Conservation (phyloP, 2,329 filamentous ascomycete genomes). For the Apiospora pterosperma region DNA sequence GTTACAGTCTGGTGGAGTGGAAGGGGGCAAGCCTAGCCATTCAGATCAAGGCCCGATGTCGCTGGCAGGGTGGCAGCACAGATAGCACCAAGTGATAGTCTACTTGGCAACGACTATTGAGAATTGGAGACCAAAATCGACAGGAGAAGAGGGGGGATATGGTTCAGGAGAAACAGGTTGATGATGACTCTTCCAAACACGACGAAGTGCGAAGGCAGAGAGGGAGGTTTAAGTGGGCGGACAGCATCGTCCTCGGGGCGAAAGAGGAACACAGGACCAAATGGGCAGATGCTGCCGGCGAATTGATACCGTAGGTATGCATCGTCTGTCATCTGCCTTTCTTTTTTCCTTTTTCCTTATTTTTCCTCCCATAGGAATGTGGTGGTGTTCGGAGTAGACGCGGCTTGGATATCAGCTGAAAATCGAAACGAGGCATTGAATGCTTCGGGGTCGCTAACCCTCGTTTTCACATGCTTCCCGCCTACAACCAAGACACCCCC, state of each 20-base stretch:
- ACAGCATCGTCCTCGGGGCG: background rate
- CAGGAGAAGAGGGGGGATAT: background rate
- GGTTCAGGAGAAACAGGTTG: background rate
- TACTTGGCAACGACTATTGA: constrained; percentile 1
- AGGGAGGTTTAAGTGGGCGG: background rate
- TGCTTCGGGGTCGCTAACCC: background rate
- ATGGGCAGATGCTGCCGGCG: background rate
- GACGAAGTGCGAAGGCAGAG: background rate
- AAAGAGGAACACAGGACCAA: background rate
- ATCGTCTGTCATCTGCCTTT: constrained; percentile 1
- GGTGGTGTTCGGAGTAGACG: background rate
- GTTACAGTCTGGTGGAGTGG: background rate
- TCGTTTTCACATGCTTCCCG: background rate
- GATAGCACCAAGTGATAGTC: background rate
- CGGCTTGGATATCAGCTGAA: background rate
- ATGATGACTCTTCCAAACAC: background rate
- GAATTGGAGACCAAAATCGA: background rate
- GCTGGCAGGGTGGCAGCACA: background rate
- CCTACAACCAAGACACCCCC: background rate
- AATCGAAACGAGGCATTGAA: background rate
- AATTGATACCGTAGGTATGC: background rate
- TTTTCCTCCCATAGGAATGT: too few relatives aligned
- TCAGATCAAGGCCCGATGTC: background rate
- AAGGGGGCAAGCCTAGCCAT: background rate
- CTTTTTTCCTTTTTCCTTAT: too few relatives aligned